phyloP scores from a whole-genome alignment of 257 asterid genomes.

The Perilla frutescens region DNA sequence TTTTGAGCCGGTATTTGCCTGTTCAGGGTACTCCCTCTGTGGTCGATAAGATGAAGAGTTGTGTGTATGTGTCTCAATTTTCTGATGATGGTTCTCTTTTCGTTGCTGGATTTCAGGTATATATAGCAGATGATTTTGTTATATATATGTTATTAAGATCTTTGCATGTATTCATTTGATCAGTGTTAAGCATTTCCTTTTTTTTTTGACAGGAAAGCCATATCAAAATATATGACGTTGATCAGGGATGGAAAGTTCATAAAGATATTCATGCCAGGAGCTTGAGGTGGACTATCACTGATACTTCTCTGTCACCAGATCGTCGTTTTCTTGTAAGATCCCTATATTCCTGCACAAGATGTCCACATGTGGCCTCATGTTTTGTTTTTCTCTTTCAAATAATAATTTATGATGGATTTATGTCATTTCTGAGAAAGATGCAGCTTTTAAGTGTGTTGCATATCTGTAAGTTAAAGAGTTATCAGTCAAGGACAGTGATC shows the following conservation, averaged over 20 bases:
- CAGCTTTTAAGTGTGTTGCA: not conserved
- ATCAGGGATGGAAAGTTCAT: constrained; percentile 75
- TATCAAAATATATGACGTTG: constrained; percentile 83
- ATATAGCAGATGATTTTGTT: constrained; percentile 1
- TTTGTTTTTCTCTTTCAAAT: not conserved
- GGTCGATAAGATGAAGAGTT: constrained; percentile 68
- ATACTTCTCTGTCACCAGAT: constrained; percentile 88
- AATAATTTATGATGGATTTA: constrained; percentile 14
- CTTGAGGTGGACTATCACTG: constrained; percentile 97
- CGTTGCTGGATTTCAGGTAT: constrained; percentile 93
- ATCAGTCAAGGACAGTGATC: constrained; percentile 10
- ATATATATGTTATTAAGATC: not conserved
- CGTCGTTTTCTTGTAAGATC: constrained; percentile 81
- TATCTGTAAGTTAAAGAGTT: not conserved
- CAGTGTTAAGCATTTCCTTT: not conserved
- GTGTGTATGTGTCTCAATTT: constrained; percentile 83
- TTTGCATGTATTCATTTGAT: constrained; percentile 6
- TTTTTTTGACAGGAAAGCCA: constrained; percentile 68
- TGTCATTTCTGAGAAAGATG: not conserved
- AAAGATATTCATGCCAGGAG: constrained; percentile 85
- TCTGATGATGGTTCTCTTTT: constrained; percentile 89
- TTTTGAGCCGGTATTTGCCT: constrained; percentile 79
- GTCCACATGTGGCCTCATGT: constrained; percentile 8
- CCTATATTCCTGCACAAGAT: not conserved
- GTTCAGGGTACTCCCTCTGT: constrained; percentile 54